Base-by-base conservation (phyloP, 2,329 filamentous ascomycete species). In the Fusarium anguioides region DNA sequence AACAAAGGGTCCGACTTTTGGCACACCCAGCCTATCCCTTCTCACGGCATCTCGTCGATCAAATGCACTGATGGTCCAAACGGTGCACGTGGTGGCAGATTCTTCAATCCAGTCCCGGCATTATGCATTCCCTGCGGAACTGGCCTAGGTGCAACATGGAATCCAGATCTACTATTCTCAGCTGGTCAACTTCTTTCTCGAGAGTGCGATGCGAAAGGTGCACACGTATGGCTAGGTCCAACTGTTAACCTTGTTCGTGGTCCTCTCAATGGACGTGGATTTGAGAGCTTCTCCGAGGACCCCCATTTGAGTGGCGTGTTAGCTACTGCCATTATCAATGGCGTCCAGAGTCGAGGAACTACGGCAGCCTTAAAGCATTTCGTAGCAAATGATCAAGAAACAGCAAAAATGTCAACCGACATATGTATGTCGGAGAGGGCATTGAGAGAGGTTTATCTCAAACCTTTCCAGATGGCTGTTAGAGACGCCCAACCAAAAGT, bases 161-260 rank as follows among this genome's bases (percentile, higher is more conserved):
- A 82, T 6, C 76, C 78, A 1, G 59, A 67, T 8, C 35, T 74
- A 4, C 51, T 69, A 15, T 52, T 65, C 1, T 51, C 52, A 0
- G 59, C 55, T 4, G 65, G 64, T 6, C 60, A 57, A 4, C 53
- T 66, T 1, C 42, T 68, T 1, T 67, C 60, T 7, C 39, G 56
- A 29, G 59, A 73, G 23, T 66, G 62, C 11, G 60, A 74, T 42
- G 66, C 66, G 15, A 89, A 89, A 71, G 84, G 85, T 15, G 83
- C 85, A 4, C 81, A 88, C 49, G 79, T 89, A 7, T 78, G 89
- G 14, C 79, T 90, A 23, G 88, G 84, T 2, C 87, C 87, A 2
- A 89, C 87, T 1, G 83, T 89, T 26, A 88, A 87, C 72, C 86
- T 87, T 74, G 85, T 89, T 68, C 82, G 88, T 26, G 86, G 83